Evolutionary conservation across 495 filamentous ascomycete genomes (phyloP).

Genomic region (Neurospora intermedia): DNA sequence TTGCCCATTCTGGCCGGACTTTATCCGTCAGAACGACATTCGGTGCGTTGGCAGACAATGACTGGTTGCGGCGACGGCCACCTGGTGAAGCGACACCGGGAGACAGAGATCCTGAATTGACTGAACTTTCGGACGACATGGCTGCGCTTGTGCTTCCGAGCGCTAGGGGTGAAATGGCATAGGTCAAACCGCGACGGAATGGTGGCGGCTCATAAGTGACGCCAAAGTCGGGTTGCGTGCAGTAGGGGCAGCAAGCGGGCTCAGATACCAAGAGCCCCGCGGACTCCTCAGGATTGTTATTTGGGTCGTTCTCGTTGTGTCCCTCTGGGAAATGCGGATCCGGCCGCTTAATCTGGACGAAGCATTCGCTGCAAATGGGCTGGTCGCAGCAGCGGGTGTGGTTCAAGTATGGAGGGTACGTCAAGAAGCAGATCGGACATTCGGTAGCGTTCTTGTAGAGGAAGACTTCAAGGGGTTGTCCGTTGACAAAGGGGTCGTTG

Average conservation of each 20-base stretch:
- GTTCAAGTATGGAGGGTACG: conserved; percentile 94
- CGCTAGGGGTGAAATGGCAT: conserved; percentile 38
- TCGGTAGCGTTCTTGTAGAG: conserved; percentile 84
- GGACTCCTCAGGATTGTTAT: conserved; percentile 35
- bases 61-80: conserved; percentile 57
- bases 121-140: conserved; percentile 50
- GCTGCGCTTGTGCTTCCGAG: conserved; percentile 48
- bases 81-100: conserved; percentile 9
- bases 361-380: conserved; percentile 95
- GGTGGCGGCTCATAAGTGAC: conserved; percentile 82
- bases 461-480: conserved; percentile 81
- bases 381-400: conserved; percentile 93
- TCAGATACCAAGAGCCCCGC: conserved; percentile 73
- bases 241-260: conserved; percentile 90
- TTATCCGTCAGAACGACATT: conserved; percentile 84
- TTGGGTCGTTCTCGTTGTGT: conserved; percentile 41
- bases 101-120: conserved; percentile 35
- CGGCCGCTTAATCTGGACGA: conserved; percentile 95
- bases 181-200: conserved; percentile 75
- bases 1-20: conserved; percentile 88
- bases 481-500: conserved; percentile 80
- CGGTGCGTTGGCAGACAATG: conserved; percentile 68
- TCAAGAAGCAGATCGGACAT: conserved; percentile 94
- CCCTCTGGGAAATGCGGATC: conserved; percentile 95
- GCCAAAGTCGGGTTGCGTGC: conserved; percentile 87